phyloP scores from a whole-genome alignment of 495 filamentous ascomycete species.

The Penicillium fimorum region DNA sequence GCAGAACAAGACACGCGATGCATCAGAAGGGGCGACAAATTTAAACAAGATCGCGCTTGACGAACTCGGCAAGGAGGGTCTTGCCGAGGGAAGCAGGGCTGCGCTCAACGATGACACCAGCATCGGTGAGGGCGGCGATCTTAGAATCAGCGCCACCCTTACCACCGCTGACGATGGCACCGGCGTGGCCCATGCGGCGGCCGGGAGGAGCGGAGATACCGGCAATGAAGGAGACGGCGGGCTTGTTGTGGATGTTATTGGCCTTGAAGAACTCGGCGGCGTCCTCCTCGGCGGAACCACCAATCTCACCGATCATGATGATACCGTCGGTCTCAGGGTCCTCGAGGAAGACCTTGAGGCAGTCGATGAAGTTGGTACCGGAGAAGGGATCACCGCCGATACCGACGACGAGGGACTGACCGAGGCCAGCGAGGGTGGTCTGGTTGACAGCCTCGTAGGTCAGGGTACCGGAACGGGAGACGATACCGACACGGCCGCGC shows the following conservation, averaged over 20 bases:
- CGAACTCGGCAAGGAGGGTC: conserved; percentile 89
- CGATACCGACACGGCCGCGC: conserved; percentile 96
- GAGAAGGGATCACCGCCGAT: conserved; percentile 99
- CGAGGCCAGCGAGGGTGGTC: conserved; percentile 93
- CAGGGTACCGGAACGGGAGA: conserved; percentile 95
- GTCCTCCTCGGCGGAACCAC: conserved; percentile 95
- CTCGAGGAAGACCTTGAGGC: conserved; percentile 92
- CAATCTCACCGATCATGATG: conserved; percentile 99
- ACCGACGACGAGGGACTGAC: conserved; percentile 96
- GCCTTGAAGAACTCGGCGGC: conserved; percentile 92
- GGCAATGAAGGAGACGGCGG: conserved; percentile 96
- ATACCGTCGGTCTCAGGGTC: conserved; percentile 98
- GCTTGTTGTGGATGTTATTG: conserved; percentile 90
- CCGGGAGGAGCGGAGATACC: conserved; percentile 96
- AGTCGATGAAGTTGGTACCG: conserved; percentile 99
- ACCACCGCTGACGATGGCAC: conserved; percentile 93
- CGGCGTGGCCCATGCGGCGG: conserved; percentile 97
- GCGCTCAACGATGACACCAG: conserved; percentile 94
- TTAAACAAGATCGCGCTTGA: conserved; percentile 93
- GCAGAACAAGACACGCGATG: conserved; percentile 19
- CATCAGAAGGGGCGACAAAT: conserved; percentile 17
- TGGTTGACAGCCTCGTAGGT: conserved; percentile 99
- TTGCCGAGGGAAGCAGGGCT: conserved; percentile 90
- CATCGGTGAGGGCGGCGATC: conserved; percentile 88
- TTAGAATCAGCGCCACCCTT: conserved; percentile 98